Conservation (phyloP, 345 rosid genomes). For the Syzygium jambos region DNA sequence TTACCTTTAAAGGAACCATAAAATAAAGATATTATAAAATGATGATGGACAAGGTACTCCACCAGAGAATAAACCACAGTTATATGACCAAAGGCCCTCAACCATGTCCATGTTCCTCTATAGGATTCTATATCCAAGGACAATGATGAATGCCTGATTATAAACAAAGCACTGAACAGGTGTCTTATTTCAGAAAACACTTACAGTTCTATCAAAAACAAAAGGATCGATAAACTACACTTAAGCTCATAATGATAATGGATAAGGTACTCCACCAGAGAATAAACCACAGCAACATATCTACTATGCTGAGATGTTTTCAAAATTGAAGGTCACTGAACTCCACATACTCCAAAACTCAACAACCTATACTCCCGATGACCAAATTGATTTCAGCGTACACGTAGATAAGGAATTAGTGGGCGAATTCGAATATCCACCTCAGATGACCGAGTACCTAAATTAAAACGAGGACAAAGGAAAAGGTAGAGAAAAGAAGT, state of each 20-base stretch:
- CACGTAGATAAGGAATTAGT: not conserved
- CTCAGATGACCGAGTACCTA: not conserved
- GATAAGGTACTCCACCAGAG: not conserved
- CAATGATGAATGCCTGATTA: not conserved
- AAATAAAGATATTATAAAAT: not conserved
- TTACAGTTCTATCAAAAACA: not conserved
- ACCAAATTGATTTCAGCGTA: not conserved
- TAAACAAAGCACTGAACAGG: not conserved
- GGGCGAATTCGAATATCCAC: not conserved
- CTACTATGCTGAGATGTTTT: not conserved
- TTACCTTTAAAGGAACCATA: not conserved
- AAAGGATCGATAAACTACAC: not conserved
- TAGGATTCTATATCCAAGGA: not conserved
- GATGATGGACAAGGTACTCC: not conserved
- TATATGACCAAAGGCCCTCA: not conserved
- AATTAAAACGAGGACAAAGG: not conserved
- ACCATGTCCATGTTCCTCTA: not conserved
- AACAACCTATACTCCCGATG: not conserved
- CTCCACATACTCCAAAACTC: not conserved
- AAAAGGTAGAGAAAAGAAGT: not conserved
- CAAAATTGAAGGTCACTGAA: not conserved
- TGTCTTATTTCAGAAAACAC: not conserved
- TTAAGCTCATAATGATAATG: not conserved
- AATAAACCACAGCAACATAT: not conserved
- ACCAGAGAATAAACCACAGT: not conserved